Percentiles rank a stretch among this genome's conserved stretches.
phyloP scores from a whole-genome alignment of 2,329 filamentous ascomycete genomes.

The Phialemoniopsis sp. region DNA sequence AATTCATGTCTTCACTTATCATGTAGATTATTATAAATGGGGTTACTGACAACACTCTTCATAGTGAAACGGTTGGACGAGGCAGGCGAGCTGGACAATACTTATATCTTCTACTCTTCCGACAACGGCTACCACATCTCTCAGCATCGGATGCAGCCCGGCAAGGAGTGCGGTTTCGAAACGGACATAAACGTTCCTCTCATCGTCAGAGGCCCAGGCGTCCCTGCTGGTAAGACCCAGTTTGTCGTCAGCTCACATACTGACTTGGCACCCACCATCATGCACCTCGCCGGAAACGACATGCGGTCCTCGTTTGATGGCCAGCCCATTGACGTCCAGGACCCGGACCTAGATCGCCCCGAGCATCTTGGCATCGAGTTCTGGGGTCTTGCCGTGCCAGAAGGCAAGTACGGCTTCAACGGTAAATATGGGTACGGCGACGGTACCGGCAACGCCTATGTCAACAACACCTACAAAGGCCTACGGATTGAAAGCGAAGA shows the following conservation, averaged over 20 bases:
- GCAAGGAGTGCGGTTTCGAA: constrained; percentile 52
- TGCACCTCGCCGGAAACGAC: constrained; percentile 35
- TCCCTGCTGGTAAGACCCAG: constrained; percentile 32
- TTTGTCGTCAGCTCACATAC: constrained; percentile 55
- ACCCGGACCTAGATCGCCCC: constrained; percentile 19
- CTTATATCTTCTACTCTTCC: constrained; percentile 45
- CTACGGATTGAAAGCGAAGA: constrained; percentile 44
- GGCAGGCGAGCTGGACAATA: constrained; percentile 57
- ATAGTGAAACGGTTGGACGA: too few relatives aligned
- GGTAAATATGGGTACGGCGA: constrained; percentile 2
- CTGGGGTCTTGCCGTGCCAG: constrained; percentile 39
- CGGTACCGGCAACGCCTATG: neutral
- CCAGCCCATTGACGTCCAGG: constrained; percentile 34
- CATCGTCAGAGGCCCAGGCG: constrained; percentile 52
- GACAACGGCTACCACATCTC: constrained; percentile 57
- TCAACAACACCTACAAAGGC: constrained; percentile 59
- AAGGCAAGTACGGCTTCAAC: constrained; percentile 22
- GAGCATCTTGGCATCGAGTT: constrained; percentile 56
- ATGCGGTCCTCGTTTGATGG: constrained; percentile 51
- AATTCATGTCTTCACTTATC: too few relatives aligned
- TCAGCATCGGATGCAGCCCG: constrained; percentile 51
- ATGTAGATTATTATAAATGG: too few relatives aligned
- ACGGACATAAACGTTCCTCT: constrained; percentile 56
- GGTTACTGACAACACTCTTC: too few relatives aligned
- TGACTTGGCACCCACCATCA: constrained; percentile 56